phyloP scores from a whole-genome alignment of 805 yeast species.

The Schwanniomyces pseudopolymorphus region DNA sequence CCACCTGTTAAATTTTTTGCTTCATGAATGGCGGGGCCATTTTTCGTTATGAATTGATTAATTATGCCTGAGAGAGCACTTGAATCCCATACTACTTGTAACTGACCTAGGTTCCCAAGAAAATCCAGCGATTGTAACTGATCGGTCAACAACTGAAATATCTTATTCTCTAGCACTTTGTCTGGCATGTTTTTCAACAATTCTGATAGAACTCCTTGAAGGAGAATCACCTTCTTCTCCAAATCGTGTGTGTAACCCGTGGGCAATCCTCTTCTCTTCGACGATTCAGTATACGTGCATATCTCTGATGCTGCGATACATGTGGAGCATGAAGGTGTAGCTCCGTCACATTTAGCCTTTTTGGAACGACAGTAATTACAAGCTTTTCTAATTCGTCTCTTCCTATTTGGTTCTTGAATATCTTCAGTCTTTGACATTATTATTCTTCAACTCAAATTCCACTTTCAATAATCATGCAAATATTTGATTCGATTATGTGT shows the following conservation, averaged over 20 bases:
- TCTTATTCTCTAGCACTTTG: not conserved
- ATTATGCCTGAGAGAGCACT: constrained; percentile 6
- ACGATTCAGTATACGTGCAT: constrained; percentile 15
- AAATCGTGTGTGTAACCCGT: constrained; percentile 20
- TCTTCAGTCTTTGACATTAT: constrained; percentile 1
- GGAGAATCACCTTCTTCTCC: constrained; percentile 15
- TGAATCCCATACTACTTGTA: constrained; percentile 6
- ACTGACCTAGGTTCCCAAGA: not conserved
- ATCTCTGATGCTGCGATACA: constrained; percentile 8
- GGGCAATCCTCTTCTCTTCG: constrained; percentile 20
- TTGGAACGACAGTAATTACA: constrained; percentile 21
- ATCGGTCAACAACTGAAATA: constrained; percentile 2
- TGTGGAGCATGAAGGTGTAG: constrained; percentile 17
- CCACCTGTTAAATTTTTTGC: not conserved
- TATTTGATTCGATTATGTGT: not conserved
- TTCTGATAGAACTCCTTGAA: constrained; percentile 13
- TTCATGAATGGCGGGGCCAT: constrained; percentile 4
- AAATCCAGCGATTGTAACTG: constrained; percentile 1
- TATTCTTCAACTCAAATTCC: not conserved
- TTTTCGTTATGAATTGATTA: constrained; percentile 10
- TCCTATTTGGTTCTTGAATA: constrained; percentile 6
- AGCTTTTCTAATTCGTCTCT: constrained; percentile 22
- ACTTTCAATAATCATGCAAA: not conserved
- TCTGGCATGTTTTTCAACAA: not conserved
- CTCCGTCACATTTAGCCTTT: constrained; percentile 25